Evolutionary conservation across 345 rosid species (phyloP).

Genomic region (Turnera subulata): DNA sequence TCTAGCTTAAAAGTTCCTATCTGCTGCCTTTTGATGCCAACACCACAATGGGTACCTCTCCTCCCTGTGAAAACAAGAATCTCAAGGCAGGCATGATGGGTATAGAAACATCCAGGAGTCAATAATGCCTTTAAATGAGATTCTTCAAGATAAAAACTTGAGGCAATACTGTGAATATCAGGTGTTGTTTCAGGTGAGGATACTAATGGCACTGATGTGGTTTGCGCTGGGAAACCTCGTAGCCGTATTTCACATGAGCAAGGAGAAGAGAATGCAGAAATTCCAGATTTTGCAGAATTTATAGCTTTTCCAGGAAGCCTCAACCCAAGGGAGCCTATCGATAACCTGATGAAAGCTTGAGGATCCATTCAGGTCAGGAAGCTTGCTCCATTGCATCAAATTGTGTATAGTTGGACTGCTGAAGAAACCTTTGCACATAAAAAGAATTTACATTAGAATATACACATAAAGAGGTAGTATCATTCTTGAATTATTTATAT

Average conservation of each 20-base stretch:
- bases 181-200: conserved; percentile 70
- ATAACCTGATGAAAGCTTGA: conserved; percentile 86
- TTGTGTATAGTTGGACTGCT: conserved; percentile 25
- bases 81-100: conserved; percentile 62
- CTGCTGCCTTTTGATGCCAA: conserved; percentile 70
- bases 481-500: not conserved
- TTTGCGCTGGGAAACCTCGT: conserved; percentile 85
- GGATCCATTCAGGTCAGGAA: conserved; percentile 83
- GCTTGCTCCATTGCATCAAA: conserved; percentile 43
- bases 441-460: not conserved
- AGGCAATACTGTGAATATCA: conserved; percentile 65
- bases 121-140: conserved; percentile 74
- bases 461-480: not conserved
- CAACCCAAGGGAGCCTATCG: conserved; percentile 77
- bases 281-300: conserved; percentile 41
- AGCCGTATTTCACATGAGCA: conserved; percentile 80
- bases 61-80: conserved; percentile 58
- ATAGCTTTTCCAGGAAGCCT: conserved; percentile 52
- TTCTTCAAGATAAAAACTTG: conserved; percentile 89
- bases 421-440: conserved; percentile 21
- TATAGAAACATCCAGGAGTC: conserved; percentile 77
- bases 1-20: conserved; percentile 73
- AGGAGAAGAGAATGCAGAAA: conserved; percentile 45
- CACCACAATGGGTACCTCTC: conserved; percentile 72
- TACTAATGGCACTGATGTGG: conserved; percentile 61